Evolutionary conservation across 495 filamentous ascomycete species (phyloP), one percentile per base, ranked within the genome.

Genomic region (Podospora sp.): DNA sequence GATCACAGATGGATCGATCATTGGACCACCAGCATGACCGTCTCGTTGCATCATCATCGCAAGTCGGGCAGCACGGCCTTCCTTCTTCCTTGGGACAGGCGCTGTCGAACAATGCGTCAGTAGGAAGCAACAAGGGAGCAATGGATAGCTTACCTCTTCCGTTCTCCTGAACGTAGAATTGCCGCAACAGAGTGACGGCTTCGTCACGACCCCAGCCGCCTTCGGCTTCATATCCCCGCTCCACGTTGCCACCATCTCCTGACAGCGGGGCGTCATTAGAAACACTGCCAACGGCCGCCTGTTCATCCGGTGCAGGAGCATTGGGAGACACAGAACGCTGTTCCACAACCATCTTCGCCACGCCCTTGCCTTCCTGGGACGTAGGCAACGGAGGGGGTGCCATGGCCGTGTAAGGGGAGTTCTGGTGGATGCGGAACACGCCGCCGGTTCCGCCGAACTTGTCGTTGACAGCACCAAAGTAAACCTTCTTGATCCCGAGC

Each of bases 111-210:
- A 7, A 12, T 26, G 24, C n/a, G 24, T 68, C 5, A 63, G 59
- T 46, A 52, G 22, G 21, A 24, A 58, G 6, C 33, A 50, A 0
- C 20, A 25, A 46, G 0, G 20, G 16, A 21, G 8, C 2, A 62
- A 29, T 22, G 20, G 26, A 62, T 52, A 29, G 67, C 76, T 65
- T 79, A 91, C 91, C 91, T 83, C 92, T 89, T 57, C 89, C 90
- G 77, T 99, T 99, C 76, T 98, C 92, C 80, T 98, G 96, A 18
- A 97, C 89, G 75, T 99, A 99, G 76, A 99, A 99, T 63, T 92
- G 88, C 63, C 96, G 85, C 66, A 98, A 82, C 67, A 97, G 73
- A 78, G 94, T 93, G 69, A 99, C 93, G 0, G 94, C 93, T 71
- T 97, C 92, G 69, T 95, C 89, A 18, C 90, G 85, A 70, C 91